Evolutionary conservation across 108 stramenopile species (phyloP), one percentile per base, ranked within the genome.

Genomic region (Nannochloropsis oceanica): DNA sequence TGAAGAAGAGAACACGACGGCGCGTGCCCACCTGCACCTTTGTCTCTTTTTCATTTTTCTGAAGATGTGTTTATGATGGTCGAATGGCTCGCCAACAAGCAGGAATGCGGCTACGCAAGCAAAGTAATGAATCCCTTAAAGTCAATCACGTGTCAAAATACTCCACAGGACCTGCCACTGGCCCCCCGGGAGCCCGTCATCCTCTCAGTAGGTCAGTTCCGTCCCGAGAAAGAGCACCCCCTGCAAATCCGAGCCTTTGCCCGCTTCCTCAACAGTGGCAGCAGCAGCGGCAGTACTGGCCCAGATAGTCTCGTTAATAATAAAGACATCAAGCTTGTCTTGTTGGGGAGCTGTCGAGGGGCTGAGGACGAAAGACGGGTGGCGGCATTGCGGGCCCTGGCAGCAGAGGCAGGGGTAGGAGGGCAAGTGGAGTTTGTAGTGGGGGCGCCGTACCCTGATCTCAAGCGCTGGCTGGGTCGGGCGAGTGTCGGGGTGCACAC

Each of bases 181-280:
- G 27, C 88, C 12, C n/a, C 89, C 12, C 90, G 91, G 42, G 86
- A 87, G 26, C 88, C 87, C 43, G 88, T 93, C 34, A 92, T 97
- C 80, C 46, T 98, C 11, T 94, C 93, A 3, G 95, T 99, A 27
- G 99, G 96, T 12, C 99, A 99, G 84, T 99, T 99, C 89, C 92
- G 99, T 80, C 99, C 99, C 11, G 99, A 99, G 91, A 99, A 99
- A 90, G 94, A 98, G 87, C 97, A 98, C 84, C 42, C 59, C 8
- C 91, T 97, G 1, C 99, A 99, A 89, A 87, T 99, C 43, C 42
- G 42, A 26, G 86, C 91, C 18, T 87, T 90, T 43, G 90, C 90
- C 34, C 84, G 25, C 80, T 87, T 26, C n/a, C 25, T 85, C 43
- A 82, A 79, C 27, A 26, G n/a, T 24, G 22, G 27, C 43, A 26